A percentile compares a stretch with the other conserved stretches of the same genome.
Conservation (phyloP, 1,284 basidiomycete species). For the Sutorius eximius region DNA sequence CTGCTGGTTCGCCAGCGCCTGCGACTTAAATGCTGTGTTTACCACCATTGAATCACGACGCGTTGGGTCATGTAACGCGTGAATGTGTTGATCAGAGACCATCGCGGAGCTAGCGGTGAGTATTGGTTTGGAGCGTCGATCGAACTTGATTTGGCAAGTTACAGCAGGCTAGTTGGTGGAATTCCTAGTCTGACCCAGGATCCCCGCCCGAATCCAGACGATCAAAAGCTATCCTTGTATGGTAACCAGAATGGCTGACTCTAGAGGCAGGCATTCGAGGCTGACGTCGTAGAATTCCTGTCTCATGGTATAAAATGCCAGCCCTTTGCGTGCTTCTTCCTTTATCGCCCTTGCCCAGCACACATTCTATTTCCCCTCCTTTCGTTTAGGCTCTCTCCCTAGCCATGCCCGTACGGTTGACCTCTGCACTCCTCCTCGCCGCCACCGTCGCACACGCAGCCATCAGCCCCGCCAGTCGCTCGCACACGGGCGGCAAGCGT, state of each 20-base stretch:
- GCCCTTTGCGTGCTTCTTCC: background rate
- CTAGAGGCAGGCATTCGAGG: constrained; percentile 22
- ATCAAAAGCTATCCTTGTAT: constrained; percentile 2
- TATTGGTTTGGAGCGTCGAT: constrained; percentile 21
- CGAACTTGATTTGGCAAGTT: constrained; percentile 20
- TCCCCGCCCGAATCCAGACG: background rate
- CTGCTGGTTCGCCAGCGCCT: constrained; percentile 24
- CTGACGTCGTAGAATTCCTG: constrained; percentile 26
- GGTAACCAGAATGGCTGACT: constrained; percentile 17
- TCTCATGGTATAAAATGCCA: constrained; percentile 30
- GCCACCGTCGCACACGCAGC: constrained; percentile 35
- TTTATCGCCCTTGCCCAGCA: constrained; percentile 10
- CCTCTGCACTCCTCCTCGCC: constrained; percentile 39
- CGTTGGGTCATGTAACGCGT: background rate
- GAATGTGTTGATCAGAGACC: background rate
- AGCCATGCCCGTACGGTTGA: constrained; percentile 33
- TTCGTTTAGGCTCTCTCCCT: constrained; percentile 20
- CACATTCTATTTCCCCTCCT: constrained; percentile 26
- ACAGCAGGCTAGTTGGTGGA: background rate
- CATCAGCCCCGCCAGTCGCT: constrained; percentile 32
- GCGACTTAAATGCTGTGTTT: constrained; percentile 26
- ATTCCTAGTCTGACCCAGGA: background rate
- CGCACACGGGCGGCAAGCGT: constrained; percentile 20
- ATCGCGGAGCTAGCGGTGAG: constrained; percentile 11
- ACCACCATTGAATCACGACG: constrained; percentile 16